Evolutionary conservation across 345 rosid species (phyloP).

Genomic region (Capsella bursapastoris): DNA sequence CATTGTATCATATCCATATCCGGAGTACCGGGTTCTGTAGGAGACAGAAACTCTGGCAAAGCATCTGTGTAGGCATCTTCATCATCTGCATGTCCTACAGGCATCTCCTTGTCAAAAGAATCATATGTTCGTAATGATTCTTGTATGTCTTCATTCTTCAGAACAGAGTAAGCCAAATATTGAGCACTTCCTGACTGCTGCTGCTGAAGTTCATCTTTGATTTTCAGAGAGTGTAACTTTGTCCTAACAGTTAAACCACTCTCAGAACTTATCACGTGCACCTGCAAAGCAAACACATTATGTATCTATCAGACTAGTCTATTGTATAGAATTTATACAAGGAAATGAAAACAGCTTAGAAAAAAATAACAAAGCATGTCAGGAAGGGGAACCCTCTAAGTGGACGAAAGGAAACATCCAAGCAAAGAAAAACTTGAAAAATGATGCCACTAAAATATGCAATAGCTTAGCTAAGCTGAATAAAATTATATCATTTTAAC

Average conservation of each 20-base stretch:
- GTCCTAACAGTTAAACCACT: conserved; percentile 72
- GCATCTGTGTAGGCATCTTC: conserved; percentile 91
- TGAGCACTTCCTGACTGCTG: conserved; percentile 55
- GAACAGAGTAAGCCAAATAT: conserved; percentile 81
- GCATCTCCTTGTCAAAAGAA: conserved; percentile 49
- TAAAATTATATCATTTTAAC: conserved; percentile 27
- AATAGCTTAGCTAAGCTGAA: conserved; percentile 20
- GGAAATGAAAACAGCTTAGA: background rate
- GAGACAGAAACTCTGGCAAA: conserved; percentile 79
- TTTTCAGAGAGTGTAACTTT: conserved; percentile 88
- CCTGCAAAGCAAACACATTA: conserved; percentile 54
- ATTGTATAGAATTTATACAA: conserved; percentile 6
- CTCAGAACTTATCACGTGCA: conserved; percentile 69
- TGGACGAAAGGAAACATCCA: conserved; percentile 25
- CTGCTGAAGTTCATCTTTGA: conserved; percentile 93
- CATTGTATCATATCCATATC: conserved; percentile 54
- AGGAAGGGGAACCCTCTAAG: conserved; percentile 22
- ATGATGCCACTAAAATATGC: conserved; percentile 3
- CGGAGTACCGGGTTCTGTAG: conserved; percentile 58
- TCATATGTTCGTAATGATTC: conserved; percentile 46
- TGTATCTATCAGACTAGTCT: conserved; percentile 32
- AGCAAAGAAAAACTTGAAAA: conserved; percentile 26
- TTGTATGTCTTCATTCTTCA: conserved; percentile 59
- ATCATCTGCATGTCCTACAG: conserved; percentile 61
- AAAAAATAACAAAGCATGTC: conserved; percentile 11